These are phyloP conservation scores for Vanilla planifolia DNA, from an alignment of 106 monocot species.

Conservation along the genomic window DNA sequence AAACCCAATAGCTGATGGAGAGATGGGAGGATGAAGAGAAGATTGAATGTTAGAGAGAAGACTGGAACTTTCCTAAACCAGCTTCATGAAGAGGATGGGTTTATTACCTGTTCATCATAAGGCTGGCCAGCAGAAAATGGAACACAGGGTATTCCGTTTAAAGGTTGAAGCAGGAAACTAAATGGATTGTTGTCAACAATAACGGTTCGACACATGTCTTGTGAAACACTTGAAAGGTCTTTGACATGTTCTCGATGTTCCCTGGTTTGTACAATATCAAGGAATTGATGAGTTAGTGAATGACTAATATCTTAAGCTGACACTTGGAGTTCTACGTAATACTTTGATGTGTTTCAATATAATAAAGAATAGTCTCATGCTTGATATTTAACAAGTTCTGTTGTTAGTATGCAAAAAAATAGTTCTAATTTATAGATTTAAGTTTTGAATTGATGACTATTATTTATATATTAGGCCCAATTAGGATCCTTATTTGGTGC, in stretches of 20 bases:
- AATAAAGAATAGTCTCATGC: no score
- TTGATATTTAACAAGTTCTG: no score
- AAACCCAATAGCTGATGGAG: constrained; percentile 42
- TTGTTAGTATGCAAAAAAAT: no score
- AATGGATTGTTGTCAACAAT: constrained; percentile 78
- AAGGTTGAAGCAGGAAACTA: constrained; percentile 69
- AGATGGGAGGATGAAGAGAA: background rate
- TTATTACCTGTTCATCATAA: constrained; percentile 63
- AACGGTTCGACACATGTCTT: constrained; percentile 35
- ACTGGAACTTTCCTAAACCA: no score
- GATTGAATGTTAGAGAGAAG: background rate
- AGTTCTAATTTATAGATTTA: no score
- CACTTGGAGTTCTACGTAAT: background rate
- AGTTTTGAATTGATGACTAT: no score
- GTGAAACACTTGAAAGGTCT: constrained; percentile 35
- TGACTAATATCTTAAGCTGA: background rate
- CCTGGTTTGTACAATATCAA: constrained; percentile 19
- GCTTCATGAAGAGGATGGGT: background rate
- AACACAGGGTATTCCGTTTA: constrained; percentile 73
- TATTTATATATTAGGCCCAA: no score
- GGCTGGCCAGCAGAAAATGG: constrained; percentile 72
- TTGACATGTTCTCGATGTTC: constrained; percentile 49
- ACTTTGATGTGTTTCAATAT: no score
- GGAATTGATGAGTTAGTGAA: background rate
- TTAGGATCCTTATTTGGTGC: no score